Evolutionary conservation across 1,139 yeast species (phyloP), one percentile per base, ranked within the genome.

Genomic region (Pichia kudriavzevii): DNA sequence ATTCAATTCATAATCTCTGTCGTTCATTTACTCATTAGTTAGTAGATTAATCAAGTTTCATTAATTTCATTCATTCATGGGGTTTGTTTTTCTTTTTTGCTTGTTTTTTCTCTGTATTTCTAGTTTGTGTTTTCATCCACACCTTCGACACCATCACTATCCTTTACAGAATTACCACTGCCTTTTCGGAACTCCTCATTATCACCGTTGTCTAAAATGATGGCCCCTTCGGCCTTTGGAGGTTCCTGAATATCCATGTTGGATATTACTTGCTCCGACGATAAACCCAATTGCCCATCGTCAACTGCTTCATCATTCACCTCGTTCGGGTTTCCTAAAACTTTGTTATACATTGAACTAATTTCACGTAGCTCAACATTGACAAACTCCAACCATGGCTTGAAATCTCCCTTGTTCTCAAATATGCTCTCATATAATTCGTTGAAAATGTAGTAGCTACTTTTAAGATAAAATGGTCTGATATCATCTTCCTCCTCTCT

Each of bases 331-430:
- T 95, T 96, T 5, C 98, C 97, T 16, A 91, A 67, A 17, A 91
- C 82, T 24, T 95, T 87, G 60, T 91, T 91, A 61, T 91, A 91
- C 66, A 87, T 88, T 49, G 87, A 94, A 43, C 97, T 72, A 7
- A 94, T 84, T 48, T 84, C 94, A 40, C 82, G 80, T 40, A 91
- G 64, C 3, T 84, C 79, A 39, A 79, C 76, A 36, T 81, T 80
- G 16, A 87, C 94, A 58, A 88, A 91, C 31, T 74, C 72, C 42
- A 77, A 76, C 99, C 99, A 91, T 10, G 66, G 34, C 19, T 37
- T 32, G 34, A 55, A 55, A 34, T 43, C 34, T 12, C 43, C 44
- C 3, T 48, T 35, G 28, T 47, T 41, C 32, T 47, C 76, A 34
- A 52, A 56, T n/a, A 56, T 39, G 19, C 52, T 46, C 29, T 49